Base-by-base conservation (phyloP, 768 basidiomycete genomes). In the Boletus rufocinnamomeus region DNA sequence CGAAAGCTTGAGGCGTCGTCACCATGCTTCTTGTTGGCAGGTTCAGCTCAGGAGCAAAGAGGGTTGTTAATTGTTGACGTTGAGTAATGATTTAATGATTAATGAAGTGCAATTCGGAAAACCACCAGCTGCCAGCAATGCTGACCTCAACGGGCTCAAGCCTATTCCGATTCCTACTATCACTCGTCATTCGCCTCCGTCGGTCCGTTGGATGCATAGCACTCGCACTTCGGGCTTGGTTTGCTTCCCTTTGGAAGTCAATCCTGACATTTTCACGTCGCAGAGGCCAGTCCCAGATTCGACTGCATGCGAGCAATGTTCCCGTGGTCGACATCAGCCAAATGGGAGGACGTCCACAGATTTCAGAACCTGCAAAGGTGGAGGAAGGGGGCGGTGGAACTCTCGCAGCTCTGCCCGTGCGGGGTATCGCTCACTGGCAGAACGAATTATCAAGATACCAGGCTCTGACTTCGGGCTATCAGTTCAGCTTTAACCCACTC, bases 131-230 rank as follows among this genome's bases (percentile, higher is more conserved):
- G 9, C 16, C 21, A 21, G 25, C 32, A 14, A 59, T 56, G 64
- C 30, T 40, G 27, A 38, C 6, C 3, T 17, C 30, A 13, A 48
- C 46, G 40, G 44, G 23, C 27, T 52, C 38, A 11, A 32, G 30
- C 28, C 38, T 47, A 9, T 30, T 55, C 14, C 61, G 50, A 16
- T 52, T 37, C 23, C 34, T 67, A 1, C 23, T 59, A n/a, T 63
- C 37, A 5, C 61, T 65, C 6, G 44, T 56, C 32, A 10, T 25
- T 54, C 52, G 41, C 44, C 11, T 67, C 17, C 52, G 23, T 25
- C 46, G 25, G 27, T 50, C 50, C 2, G 2, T 52, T 5, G 47
- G 35, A 21, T 38, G 46, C n/a, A 41, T 67, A 43, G 21, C 45
- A 7, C 27, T 48, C 30, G 23, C 21, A 9, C 21, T 67, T 51